Evolutionary conservation across 176 grass and related monocot species (phyloP), one percentile per base, ranked within the genome.

Genomic region (Themeda triandra): DNA sequence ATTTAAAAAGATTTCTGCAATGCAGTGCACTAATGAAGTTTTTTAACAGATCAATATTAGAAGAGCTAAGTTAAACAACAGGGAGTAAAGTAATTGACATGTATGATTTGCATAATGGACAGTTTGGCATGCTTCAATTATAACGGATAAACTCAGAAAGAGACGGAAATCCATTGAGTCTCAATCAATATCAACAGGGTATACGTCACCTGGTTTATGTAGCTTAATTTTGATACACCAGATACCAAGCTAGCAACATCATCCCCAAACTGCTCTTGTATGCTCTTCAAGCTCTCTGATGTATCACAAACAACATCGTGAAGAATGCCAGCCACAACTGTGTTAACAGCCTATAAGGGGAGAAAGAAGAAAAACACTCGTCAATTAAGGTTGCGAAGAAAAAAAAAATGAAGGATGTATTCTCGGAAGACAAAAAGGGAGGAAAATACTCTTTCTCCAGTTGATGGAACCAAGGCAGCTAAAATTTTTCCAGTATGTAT

Each of bases 241-340:
- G 91, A 94, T 58, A 98, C 93, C 75, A 98, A 87, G 82, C 78
- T 69, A 51, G 93, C 89, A 73, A 98, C 92, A 89, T 98, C 93
- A 82, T 89, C 81, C 65, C 89, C 96, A 90, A 98, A 98, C 83
- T 94, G 85, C 83, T 88, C 83, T 83, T 87, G 82, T 87, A 98
- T 89, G 37, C 76, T 92, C 72, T 90, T 93, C 39, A 98, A 83
- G 36, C 85, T 95, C 92, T 95, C 91, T 30, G 90, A 44, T 69
- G 96, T 98, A 83, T 98, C 93, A 91, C 93, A 89, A 83, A 95
- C 83, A 51, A 95, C 91, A 92, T 98, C 96, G 62, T 98, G 96
- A 78, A 98, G 93, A 90, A 98, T 93, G 59, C 96, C 93, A 75
- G 93, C 93, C 77, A 95, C 90, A 85, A 98, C 87, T 27, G 93